Evolutionary conservation across 805 yeast genomes (phyloP), one percentile per base, ranked within the genome.

Genomic region (Saturnispora sanitii): DNA sequence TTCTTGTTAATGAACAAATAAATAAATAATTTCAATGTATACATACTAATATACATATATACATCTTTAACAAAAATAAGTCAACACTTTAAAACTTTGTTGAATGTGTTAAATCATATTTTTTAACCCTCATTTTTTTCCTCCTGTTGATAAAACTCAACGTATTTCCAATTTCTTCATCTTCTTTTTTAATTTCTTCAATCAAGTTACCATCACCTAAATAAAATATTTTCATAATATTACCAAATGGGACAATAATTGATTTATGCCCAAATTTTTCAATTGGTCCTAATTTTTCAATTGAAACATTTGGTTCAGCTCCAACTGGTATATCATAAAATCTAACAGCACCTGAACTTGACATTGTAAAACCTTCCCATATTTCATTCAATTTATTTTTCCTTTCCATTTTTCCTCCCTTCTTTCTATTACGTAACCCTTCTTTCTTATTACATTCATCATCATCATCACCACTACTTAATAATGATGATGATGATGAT

Each of bases 351-450:
- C 94, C 94, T 41, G 71, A 68, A n/a, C 77, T 74, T 4, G 72
- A 67, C 64, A 85, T 72, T 2, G 86, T 78, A 71, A 85, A 85
- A 1, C 92, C 94, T 56, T 84, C 88, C 92, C 94, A 83, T 9
- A 70, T 54, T 41, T 66, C 67, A 36, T 61, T 61, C 17, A 67
- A 49, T 35, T 63, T 53, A 41, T 67, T 57, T 35, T 62, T 13
- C 21, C 25, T 20, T 29, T 18, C 16, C 3, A 11, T 12, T 13
- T 13, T 20, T 15, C 19, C 17, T 18, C 19, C 12, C 18, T 8
- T 17, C 7, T 15, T 23, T 30, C 19, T 4, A 37, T 7, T 22
- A 18, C 19, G 18, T 20, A 8, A 20, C 12, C 16, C 21, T 33
- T 12, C 19, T 13, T 23, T 4, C 17, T 9, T 12, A 5, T 33